Percentiles rank a stretch among this genome's conserved stretches.
phyloP scores from a whole-genome alignment of 306 rosid species.

The Arachis stenosperma region DNA sequence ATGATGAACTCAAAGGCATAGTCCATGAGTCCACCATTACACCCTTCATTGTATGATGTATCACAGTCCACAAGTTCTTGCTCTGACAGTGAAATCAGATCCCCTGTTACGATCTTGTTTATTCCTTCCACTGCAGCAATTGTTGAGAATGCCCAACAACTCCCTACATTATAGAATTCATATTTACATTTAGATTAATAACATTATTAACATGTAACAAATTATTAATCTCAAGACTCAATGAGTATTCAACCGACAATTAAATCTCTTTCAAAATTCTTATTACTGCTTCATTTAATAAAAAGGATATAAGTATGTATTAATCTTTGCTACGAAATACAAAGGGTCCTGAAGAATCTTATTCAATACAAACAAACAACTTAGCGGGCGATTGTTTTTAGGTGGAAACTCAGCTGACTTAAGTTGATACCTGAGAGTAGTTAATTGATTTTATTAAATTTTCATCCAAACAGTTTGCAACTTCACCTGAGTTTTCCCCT shows the following conservation, averaged over 20 bases:
- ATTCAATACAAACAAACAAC: not conserved
- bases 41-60: conserved; percentile 74
- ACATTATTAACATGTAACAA: not conserved
- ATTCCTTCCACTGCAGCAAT: conserved; percentile 77
- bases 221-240: too few species aligned
- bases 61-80: conserved; percentile 98
- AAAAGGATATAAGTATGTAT: not conserved
- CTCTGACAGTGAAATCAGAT: conserved; percentile 79
- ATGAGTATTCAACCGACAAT: too few species aligned
- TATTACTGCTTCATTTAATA: too few species aligned
- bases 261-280: too few species aligned
- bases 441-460: too few species aligned
- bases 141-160: conserved; percentile 99
- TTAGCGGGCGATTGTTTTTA: too few species aligned
- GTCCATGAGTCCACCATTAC: conserved; percentile 97
- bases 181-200: not conserved
- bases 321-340: too few species aligned
- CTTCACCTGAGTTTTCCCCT: too few species aligned
- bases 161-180: conserved; percentile 61
- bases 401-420: too few species aligned
- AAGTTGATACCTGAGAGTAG: too few species aligned
- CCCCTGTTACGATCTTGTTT: conserved; percentile 80
- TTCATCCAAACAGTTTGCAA: too few species aligned
- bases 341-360: not conserved
- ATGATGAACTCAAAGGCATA: conserved; percentile 85